Conservation (phyloP, 164 flowering plant species). For the Paratinospora sagittata region DNA sequence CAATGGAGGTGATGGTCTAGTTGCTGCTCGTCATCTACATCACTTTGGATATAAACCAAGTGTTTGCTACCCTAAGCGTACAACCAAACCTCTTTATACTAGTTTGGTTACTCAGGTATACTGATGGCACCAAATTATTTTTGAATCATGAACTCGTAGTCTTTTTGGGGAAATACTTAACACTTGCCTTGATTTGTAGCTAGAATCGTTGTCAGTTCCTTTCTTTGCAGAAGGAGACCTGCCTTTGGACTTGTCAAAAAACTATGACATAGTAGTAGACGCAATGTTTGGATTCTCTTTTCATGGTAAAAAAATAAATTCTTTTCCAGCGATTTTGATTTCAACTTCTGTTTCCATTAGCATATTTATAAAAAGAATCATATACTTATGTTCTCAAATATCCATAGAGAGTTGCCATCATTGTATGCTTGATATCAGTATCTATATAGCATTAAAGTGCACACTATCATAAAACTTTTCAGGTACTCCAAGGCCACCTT, state of each 20-base stretch:
- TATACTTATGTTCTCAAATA: neutral
- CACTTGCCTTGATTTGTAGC: slow-evolving; percentile 41
- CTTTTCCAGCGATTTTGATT: neutral
- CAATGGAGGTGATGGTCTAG: slow-evolving; percentile 97
- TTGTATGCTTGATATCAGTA: neutral
- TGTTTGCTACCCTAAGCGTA: slow-evolving; percentile 85
- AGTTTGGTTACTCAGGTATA: slow-evolving; percentile 88
- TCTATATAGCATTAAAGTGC: neutral
- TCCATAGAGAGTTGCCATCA: neutral
- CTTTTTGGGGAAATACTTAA: slow-evolving; percentile 17
- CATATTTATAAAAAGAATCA: neutral
- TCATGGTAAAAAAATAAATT: slow-evolving; percentile 46
- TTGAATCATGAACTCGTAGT: neutral
- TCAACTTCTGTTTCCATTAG: neutral
- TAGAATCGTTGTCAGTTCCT: slow-evolving; percentile 77
- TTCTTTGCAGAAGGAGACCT: slow-evolving; percentile 79
- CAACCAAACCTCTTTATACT: slow-evolving; percentile 70
- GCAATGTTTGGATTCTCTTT: slow-evolving; percentile 98
- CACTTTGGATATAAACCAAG: slow-evolving; percentile 89
- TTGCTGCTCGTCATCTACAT: slow-evolving; percentile 91
- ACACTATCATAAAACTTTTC: slow-evolving; percentile 12
- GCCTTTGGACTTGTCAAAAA: slow-evolving; percentile 62
- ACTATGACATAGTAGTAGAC: slow-evolving; percentile 80
- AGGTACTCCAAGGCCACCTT: slow-evolving; percentile 96
- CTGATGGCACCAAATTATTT: neutral